Base-by-base conservation (phyloP, 768 basidiomycete genomes). In the Cyclocybe cylindracea region DNA sequence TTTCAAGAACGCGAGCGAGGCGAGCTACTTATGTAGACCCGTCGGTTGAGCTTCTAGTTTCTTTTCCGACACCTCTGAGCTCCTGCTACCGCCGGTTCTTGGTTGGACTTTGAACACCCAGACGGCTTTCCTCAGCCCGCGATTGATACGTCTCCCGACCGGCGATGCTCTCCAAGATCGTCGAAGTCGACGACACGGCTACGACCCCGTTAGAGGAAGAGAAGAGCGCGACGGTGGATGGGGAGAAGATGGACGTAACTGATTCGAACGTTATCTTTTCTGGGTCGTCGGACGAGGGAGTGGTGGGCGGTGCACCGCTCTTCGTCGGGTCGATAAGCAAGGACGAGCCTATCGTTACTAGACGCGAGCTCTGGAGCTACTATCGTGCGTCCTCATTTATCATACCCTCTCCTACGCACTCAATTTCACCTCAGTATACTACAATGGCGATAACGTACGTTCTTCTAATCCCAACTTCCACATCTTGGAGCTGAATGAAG, bases 351-450 rank as follows among this genome's bases (percentile, higher is more conserved):
- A 63, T 86, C 7, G 89, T 91, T 4, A 89, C 85, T 13, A 75
- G 84, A 44, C 79, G 66, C 61, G 90, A 92, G 62, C 70, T 92
- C 7, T 92, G 89, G 90, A 83, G 82, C 47, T 92, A 91, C 61
- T 91, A 91, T 64, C 55, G 88, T 89, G 44, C 32, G 83, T 16
- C 16, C 16, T 16, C 79, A 14, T 5, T 39, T 8, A 9, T 41
- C 2, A 7, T 33, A 32, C 7, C 46, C 13, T 10, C 18, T 9
- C n/a, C 10, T 11, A 34, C 29, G 10, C 13, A 37, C 40, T 7
- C n/a, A 34, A 37, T 31, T 36, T 13, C 32, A 46, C 55, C 39
- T 32, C 41, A 91, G 89, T 91, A 51, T 91, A 91, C 61, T 88
- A 85, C 68, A 92, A 91, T 51, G 89, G 89, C 46, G 83, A 90